Percentiles rank a stretch among this genome's conserved stretches.
phyloP scores from a whole-genome alignment of 495 filamentous ascomycete genomes.

The Neurospora sublineolata region DNA sequence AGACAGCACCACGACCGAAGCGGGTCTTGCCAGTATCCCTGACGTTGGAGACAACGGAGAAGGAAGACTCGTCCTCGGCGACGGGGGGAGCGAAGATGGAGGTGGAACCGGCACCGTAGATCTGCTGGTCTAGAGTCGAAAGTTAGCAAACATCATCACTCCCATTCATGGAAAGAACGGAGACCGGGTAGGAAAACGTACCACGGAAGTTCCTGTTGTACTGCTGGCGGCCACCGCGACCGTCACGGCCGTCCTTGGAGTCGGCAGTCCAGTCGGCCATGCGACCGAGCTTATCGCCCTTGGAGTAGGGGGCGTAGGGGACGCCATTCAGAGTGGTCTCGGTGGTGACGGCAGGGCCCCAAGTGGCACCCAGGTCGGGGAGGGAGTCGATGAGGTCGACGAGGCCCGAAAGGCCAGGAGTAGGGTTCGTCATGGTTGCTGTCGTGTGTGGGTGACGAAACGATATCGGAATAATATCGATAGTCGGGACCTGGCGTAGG shows the following conservation, averaged over 20 bases:
- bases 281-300: slow-evolving; percentile 94
- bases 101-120: slow-evolving; percentile 82
- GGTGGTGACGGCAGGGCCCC: slow-evolving; percentile 71
- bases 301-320: slow-evolving; percentile 93
- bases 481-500: background rate
- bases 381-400: slow-evolving; percentile 46
- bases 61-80: slow-evolving; percentile 91
- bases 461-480: background rate
- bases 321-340: slow-evolving; percentile 88
- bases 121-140: slow-evolving; percentile 65
- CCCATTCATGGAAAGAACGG: background rate
- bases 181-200: slow-evolving; percentile 25
- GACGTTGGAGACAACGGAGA: slow-evolving; percentile 95
- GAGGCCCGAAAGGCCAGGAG: slow-evolving; percentile 25
- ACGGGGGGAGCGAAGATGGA: slow-evolving; percentile 79
- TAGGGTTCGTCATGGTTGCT: slow-evolving; percentile 17
- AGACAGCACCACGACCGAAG: slow-evolving; percentile 83
- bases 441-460: background rate
- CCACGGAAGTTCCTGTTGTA: slow-evolving; percentile 91
- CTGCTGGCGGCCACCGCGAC: slow-evolving; percentile 66
- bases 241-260: slow-evolving; percentile 68
- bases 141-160: background rate
- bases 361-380: slow-evolving; percentile 52
- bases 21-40: slow-evolving; percentile 71
- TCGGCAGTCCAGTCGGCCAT: slow-evolving; percentile 99